Evolutionary conservation across 202 grass and related monocot genomes (phyloP).

Genomic region (Eragrostis tef): DNA sequence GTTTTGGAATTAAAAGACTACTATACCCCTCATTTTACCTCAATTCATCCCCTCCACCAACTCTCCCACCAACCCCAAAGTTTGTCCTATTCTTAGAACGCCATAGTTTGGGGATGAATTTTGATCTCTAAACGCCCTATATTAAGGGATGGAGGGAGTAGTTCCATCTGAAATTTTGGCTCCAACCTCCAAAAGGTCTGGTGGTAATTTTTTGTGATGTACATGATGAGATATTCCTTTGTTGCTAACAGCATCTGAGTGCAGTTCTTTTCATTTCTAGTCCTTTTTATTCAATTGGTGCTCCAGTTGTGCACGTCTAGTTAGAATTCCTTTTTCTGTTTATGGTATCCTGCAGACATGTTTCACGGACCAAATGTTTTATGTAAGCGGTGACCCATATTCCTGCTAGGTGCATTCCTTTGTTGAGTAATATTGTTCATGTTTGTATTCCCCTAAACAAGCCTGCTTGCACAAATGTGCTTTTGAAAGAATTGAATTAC

Average conservation of each 20-base stretch:
- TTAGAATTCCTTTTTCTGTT: neutral
- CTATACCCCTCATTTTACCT: too few species aligned
- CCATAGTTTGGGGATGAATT: too few species aligned
- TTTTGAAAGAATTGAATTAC: neutral
- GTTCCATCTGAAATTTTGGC: constrained; percentile 37
- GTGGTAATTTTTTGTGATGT: constrained; percentile 21
- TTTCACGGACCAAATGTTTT: neutral
- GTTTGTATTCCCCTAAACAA: neutral
- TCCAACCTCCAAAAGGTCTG: neutral
- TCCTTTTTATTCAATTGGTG: neutral
- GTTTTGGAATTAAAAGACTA: too few species aligned
- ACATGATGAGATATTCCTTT: constrained; percentile 32
- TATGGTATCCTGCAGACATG: neutral
- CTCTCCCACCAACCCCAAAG: too few species aligned
- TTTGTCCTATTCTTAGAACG: too few species aligned
- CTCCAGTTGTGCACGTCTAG: neutral
- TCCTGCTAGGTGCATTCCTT: neutral
- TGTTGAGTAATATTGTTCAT: neutral
- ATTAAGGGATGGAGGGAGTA: neutral
- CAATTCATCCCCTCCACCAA: too few species aligned
- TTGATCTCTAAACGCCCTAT: too few species aligned
- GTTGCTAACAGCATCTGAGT: constrained; percentile 29
- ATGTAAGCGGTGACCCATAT: constrained; percentile 2
- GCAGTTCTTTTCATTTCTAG: neutral
- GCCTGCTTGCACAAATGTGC: neutral